phyloP scores from a whole-genome alignment of 2,329 filamentous ascomycete genomes.

The Aspergillus calidoustus region DNA sequence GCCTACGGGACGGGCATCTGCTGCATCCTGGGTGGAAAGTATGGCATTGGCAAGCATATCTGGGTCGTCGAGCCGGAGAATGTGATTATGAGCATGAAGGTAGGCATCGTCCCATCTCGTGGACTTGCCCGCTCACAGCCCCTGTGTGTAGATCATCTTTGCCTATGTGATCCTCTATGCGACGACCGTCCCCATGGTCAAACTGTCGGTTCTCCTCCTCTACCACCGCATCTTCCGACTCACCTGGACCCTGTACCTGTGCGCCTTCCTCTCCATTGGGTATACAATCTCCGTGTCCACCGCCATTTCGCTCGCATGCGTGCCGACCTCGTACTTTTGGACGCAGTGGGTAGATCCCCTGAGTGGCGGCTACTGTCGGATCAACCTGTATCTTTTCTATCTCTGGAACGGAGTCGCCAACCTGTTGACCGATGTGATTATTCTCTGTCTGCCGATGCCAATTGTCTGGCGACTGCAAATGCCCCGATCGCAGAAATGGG shows the following conservation, averaged over 20 bases:
- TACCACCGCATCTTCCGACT: constrained; percentile 28
- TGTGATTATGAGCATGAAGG: constrained; percentile 19
- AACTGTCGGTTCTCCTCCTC: constrained; percentile 25
- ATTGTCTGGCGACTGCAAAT: constrained; percentile 26
- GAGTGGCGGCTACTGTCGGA: constrained; percentile 15
- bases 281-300: constrained; percentile 19
- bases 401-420: constrained; percentile 24
- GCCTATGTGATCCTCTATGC: constrained; percentile 24
- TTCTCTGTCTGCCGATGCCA: constrained; percentile 24
- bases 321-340: constrained; percentile 24
- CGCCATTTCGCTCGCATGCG: constrained; percentile 18
- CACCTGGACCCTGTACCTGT: constrained; percentile 21
- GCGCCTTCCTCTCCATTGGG: constrained; percentile 20
- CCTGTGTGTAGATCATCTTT: constrained; percentile 17
- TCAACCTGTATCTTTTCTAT: constrained; percentile 25
- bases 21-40: constrained; percentile 19
- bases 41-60: constrained; percentile 25
- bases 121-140: background rate
- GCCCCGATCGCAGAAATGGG: constrained; percentile 16
- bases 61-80: constrained; percentile 22
- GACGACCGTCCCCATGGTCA: constrained; percentile 22
- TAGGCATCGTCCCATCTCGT: background rate
- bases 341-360: constrained; percentile 19
- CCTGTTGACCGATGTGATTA: constrained; percentile 24
- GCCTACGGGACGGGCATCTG: constrained; percentile 20